These are phyloP conservation scores for Calocybe cyanea DNA, from an alignment of 768 basidiomycete species.

Conservation along the genomic window DNA sequence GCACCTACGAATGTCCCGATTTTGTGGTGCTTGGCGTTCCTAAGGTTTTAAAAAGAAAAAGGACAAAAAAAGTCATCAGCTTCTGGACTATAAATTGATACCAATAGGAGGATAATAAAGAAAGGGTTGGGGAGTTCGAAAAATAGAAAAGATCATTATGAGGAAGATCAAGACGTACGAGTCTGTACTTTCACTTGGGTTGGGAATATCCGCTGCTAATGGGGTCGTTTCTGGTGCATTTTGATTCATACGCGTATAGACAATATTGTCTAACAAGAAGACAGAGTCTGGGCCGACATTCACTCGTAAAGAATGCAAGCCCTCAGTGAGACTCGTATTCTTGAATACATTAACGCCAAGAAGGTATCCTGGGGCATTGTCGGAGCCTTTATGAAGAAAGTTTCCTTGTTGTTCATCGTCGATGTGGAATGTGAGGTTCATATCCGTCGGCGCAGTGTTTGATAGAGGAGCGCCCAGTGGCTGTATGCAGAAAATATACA, in stretches of 20 bases:
- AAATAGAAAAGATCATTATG: conserved; percentile 14
- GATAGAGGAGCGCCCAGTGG: conserved; percentile 23
- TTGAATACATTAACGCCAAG: conserved; percentile 36
- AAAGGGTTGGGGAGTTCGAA: conserved; percentile 15
- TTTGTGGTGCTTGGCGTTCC: conserved; percentile 26
- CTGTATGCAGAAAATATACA: conserved; percentile 43
- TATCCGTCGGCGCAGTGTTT: conserved; percentile 29
- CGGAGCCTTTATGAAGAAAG: conserved; percentile 27
- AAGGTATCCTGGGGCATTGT: conserved; percentile 23
- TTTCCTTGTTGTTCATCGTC: conserved; percentile 29
- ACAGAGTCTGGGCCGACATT: conserved; percentile 40
- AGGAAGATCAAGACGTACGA: conserved; percentile 32
- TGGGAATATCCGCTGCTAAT: conserved; percentile 7
- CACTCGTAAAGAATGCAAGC: conserved; percentile 39
- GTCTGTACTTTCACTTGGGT: conserved; percentile 20
- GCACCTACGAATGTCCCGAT: conserved; percentile 52
- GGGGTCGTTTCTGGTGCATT: conserved; percentile 7
- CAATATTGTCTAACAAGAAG: conserved; percentile 46
- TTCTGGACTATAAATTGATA: neutral
- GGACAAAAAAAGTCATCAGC: neutral
- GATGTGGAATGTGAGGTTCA: conserved; percentile 42
- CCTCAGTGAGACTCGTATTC: conserved; percentile 28
- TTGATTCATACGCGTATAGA: conserved; percentile 28
- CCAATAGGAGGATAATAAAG: neutral
- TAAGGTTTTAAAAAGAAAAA: conserved; percentile 6